These are phyloP conservation scores for Fragaria vesca DNA, from an alignment of 306 rosid species.

Conservation along the genomic window DNA sequence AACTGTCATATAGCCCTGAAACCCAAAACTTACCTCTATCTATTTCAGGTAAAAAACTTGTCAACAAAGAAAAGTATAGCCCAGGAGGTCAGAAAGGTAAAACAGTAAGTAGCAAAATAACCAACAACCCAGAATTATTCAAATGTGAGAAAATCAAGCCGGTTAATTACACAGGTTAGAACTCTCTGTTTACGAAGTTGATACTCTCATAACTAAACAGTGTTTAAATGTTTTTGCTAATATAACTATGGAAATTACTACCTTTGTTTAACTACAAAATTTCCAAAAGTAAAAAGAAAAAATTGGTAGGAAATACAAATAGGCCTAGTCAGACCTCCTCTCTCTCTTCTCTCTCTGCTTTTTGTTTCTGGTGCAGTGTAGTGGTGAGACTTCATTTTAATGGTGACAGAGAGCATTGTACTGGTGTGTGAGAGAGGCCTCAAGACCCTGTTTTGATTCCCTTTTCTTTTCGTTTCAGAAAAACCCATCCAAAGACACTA, in stretches of 20 bases:
- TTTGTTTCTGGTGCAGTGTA: slow-evolving; percentile 17
- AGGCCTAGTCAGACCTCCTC: neutral
- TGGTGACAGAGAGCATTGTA: slow-evolving; percentile 35
- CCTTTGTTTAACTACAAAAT: neutral
- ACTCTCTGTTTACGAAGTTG: slow-evolving; percentile 10
- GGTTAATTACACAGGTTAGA: neutral
- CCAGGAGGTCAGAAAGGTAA: neutral
- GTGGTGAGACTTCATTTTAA: slow-evolving; percentile 35
- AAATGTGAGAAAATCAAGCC: neutral
- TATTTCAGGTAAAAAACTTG: neutral
- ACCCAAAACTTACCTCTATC: neutral
- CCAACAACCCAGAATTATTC: neutral
- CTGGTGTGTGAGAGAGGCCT: neutral
- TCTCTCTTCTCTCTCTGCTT: slow-evolving; percentile 12
- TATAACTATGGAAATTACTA: neutral
- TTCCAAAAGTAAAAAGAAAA: neutral
- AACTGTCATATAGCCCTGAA: neutral
- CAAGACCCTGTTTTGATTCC: slow-evolving; percentile 18
- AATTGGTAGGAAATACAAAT: neutral
- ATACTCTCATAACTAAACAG: neutral
- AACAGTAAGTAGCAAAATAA: neutral
- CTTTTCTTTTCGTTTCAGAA: neutral
- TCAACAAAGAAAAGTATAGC: neutral
- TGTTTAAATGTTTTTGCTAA: neutral
- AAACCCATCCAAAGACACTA: slow-evolving; percentile 9